Percentiles rank a stretch among this genome's conserved stretches.
phyloP scores from a whole-genome alignment of 225 moss, liverwort and hornwort species.

The Bryum argenteum region DNA sequence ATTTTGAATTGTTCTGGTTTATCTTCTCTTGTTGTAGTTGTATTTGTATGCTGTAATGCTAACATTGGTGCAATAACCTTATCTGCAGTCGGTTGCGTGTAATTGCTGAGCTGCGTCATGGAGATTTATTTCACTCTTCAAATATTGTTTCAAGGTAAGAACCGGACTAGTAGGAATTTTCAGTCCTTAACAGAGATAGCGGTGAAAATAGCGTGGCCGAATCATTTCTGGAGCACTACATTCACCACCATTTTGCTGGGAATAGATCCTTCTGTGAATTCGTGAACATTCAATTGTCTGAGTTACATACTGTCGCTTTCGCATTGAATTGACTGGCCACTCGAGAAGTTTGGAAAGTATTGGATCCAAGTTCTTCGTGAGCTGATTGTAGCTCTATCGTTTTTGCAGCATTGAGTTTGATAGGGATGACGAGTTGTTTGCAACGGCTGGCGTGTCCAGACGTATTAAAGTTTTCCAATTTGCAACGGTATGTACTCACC shows the following conservation, averaged over 20 bases:
- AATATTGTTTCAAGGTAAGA: slow-evolving; percentile 94
- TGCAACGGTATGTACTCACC: slow-evolving; percentile 61
- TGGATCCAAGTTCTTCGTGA: not conserved
- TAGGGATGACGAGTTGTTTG: slow-evolving; percentile 94
- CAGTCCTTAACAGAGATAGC: not conserved
- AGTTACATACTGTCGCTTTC: not conserved
- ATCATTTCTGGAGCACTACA: not conserved
- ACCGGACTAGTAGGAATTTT: not conserved
- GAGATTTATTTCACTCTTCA: slow-evolving; percentile 94
- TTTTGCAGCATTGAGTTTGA: slow-evolving; percentile 95
- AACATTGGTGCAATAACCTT: slow-evolving; percentile 11
- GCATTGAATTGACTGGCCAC: not conserved
- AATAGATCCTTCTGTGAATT: not conserved
- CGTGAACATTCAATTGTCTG: not conserved
- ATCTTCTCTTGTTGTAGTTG: not conserved
- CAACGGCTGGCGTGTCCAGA: slow-evolving; percentile 98
- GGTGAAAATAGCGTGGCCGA: not conserved
- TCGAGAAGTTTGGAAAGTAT: not conserved
- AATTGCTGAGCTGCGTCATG: slow-evolving; percentile 93
- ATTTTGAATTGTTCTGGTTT: not conserved
- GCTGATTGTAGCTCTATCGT: slow-evolving; percentile 18
- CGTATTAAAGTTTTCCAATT: slow-evolving; percentile 95
- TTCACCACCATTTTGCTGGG: slow-evolving; percentile 1
- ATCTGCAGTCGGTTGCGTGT: slow-evolving; percentile 79
- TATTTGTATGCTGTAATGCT: slow-evolving; percentile 3